phyloP scores from a whole-genome alignment of 345 rosid genomes.

The Eucalyptus polyanthemos region DNA sequence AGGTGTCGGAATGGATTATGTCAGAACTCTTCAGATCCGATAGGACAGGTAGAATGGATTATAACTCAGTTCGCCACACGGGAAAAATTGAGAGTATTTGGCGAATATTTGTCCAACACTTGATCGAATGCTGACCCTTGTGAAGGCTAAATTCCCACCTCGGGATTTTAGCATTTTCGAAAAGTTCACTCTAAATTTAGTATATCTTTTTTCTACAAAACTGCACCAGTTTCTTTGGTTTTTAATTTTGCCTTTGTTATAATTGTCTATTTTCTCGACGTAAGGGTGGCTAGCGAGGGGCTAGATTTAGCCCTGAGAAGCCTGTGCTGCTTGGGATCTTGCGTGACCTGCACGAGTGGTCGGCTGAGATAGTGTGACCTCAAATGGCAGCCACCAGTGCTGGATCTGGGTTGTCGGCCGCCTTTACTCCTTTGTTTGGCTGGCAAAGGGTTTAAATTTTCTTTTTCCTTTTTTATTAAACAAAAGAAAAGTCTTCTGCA shows the following conservation, averaged over 20 bases:
- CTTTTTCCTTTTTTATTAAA: too few species aligned
- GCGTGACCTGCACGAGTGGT: not conserved
- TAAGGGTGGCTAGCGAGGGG: not conserved
- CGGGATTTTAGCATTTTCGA: not conserved
- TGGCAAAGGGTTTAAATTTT: not conserved
- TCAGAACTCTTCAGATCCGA: not conserved
- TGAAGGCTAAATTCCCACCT: too few species aligned
- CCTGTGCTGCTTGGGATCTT: not conserved
- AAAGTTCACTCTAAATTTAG: not conserved
- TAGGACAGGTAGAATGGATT: not conserved
- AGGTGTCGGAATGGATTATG: not conserved
- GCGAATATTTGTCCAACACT: too few species aligned
- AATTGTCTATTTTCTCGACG: not conserved
- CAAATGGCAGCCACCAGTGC: not conserved
- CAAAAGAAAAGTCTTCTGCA: not conserved
- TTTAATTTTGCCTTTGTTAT: not conserved
- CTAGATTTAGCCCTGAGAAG: not conserved
- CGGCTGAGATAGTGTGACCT: not conserved
- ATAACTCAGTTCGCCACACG: not conserved
- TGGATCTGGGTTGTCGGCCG: not conserved
- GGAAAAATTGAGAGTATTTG: too few species aligned
- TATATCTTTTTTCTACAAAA: not conserved
- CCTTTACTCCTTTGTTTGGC: not conserved
- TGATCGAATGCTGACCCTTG: too few species aligned
- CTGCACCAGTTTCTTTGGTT: not conserved